Conservation (phyloP, 192 early-diverging fungal genomes). For the Chytriomyces confervae region DNA sequence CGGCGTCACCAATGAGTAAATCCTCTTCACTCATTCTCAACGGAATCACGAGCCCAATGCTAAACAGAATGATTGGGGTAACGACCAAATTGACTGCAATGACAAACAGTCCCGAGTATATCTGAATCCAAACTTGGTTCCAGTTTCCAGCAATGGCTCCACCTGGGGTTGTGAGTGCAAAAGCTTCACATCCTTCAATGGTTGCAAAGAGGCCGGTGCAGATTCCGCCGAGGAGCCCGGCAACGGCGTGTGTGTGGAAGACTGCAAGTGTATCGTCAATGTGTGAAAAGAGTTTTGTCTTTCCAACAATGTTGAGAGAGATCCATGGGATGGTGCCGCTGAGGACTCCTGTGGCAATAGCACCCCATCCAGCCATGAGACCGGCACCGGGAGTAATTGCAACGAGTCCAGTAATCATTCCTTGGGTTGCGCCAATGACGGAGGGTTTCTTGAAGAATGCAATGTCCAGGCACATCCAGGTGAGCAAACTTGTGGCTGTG, state of each 20-base stretch:
- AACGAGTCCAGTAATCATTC: conserved; percentile 82
- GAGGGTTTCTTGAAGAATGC: conserved; percentile 67
- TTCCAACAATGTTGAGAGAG: conserved; percentile 6
- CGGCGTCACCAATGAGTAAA: conserved; percentile 3
- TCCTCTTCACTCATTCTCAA: conserved; percentile 57
- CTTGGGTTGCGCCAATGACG: conserved; percentile 81
- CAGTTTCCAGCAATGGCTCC: conserved; percentile 16
- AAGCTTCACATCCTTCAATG: conserved; percentile 3
- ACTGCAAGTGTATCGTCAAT: neutral
- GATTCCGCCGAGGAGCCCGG: conserved; percentile 76
- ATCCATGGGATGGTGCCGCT: conserved; percentile 20
- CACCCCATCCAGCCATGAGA: conserved; percentile 52
- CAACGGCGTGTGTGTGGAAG: conserved; percentile 75
- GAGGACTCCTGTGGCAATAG: neutral
- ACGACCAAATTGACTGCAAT: conserved; percentile 43
- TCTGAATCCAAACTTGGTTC: neutral
- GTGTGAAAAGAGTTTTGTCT: neutral
- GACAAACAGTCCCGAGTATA: neutral
- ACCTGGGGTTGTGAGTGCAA: neutral
- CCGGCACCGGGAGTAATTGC: conserved; percentile 82
- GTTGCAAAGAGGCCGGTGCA: conserved; percentile 80
- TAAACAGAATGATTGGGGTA: conserved; percentile 58
- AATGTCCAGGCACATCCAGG: conserved; percentile 77
- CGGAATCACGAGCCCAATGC: conserved; percentile 62
- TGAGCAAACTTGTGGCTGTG: conserved; percentile 68